Percentiles rank a stretch among this genome's conserved stretches.
phyloP scores from a whole-genome alignment of 2,329 filamentous ascomycete genomes.

The Exophiala sp. region DNA sequence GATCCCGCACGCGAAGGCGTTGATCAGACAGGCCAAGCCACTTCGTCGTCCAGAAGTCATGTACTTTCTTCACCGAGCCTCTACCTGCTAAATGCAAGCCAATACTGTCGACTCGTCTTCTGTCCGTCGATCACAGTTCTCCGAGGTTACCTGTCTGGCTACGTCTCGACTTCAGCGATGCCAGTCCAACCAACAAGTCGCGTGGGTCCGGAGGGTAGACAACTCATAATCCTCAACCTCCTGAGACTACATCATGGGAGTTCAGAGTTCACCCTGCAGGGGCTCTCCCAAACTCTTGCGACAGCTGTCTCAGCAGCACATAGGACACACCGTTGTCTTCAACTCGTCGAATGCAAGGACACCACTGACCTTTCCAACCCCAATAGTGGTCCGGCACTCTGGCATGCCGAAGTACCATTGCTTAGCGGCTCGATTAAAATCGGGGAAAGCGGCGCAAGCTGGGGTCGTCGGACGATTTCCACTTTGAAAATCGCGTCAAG shows the following conservation, averaged over 20 bases:
- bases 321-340: slow-evolving; percentile 32
- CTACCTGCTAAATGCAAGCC: slow-evolving; percentile 64
- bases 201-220: slow-evolving; percentile 9
- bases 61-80: slow-evolving; percentile 62
- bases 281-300: slow-evolving; percentile 44
- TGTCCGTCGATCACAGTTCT: slow-evolving; percentile 72
- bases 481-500: slow-evolving; percentile 57
- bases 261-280: slow-evolving; percentile 48
- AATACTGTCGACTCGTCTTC: slow-evolving; percentile 68
- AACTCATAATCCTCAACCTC: slow-evolving; percentile 41
- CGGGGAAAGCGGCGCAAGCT: slow-evolving; percentile 49
- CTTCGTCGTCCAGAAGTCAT: slow-evolving; percentile 28
- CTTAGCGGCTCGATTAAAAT: slow-evolving; percentile 56
- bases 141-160: slow-evolving; percentile 67
- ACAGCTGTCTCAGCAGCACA: slow-evolving; percentile 38
- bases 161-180: slow-evolving; percentile 38
- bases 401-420: slow-evolving; percentile 56
- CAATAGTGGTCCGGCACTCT: slow-evolving; percentile 37
- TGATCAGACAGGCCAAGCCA: neutral
- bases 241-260: slow-evolving; percentile 41
- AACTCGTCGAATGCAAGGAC: slow-evolving; percentile 42
- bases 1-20: slow-evolving; percentile 2
- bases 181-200: neutral
- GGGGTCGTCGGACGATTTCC: slow-evolving; percentile 58
- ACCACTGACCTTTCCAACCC: slow-evolving; percentile 31